Base-by-base conservation (phyloP, 2,329 filamentous ascomycete species). In the Epichloe baconii region DNA sequence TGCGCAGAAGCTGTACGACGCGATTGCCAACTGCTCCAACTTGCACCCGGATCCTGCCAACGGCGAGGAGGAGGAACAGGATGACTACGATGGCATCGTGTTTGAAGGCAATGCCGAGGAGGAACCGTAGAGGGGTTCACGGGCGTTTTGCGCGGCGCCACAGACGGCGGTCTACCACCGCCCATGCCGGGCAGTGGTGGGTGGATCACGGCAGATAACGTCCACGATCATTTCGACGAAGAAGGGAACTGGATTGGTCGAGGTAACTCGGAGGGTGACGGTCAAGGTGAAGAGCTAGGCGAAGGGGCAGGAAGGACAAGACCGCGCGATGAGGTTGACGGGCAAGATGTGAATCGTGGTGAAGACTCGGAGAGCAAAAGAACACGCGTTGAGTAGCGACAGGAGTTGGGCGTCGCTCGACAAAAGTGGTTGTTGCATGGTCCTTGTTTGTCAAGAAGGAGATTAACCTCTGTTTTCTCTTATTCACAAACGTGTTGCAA, bases 161-260 rank as follows among this genome's bases (percentile, higher is more conserved):
- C 59, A 5, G 67, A 71, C 51, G 77, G 77, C 0, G 76, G 73
- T 2, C 61, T 84, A 23, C 81, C 81, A n/a, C 80, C 80, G 2
- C 78, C 82, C 0, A 78, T 86, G 65, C 84, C 86, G 0, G 85
- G 86, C 1, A 87, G 85, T 47, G 79, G 79, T 0, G 86, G 86
- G 0, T 91, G 86, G 86, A 89, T 97, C 62, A 97, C 91, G 15
- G 86, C 87, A 8, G 91, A 95, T 52, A 97, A 96, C 60, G 83
- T 95, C 64, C 75, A 85, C 56, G 79, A 95, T 58, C 95, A 82
- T 62, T 86, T 93, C 66, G 86, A 93, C 59, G 82, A 78, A 55
- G 77, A 89, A 8, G 88, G 88, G 3, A 89, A 91, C 62, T 91
- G 85, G 78, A 84, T 86, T 56, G 78, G 71, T 0, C 65, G 62